Evolutionary conservation across 1,284 basidiomycete species (phyloP), one percentile per base, ranked within the genome.

Genomic region (Ustilago shanxiensis): DNA sequence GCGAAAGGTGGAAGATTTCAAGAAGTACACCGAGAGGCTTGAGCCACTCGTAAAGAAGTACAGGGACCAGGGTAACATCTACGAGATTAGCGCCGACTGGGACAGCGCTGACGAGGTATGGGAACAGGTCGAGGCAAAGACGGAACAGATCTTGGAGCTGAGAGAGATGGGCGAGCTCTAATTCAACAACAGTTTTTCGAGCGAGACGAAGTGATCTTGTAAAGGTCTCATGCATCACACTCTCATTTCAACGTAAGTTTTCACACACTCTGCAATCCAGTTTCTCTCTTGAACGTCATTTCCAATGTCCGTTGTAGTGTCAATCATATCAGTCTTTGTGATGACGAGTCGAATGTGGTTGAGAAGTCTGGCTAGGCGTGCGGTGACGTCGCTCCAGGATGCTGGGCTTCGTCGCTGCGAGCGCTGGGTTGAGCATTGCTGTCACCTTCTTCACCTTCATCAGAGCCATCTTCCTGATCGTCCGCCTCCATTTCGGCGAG

Each of bases 401-500:
- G 88, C 62, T 86, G 86, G 72, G 97, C 95, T 5, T 63, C 49
- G 6, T 54, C 62, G 9, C 62, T 49, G 3, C 60, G 63, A 10
- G 56, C 59, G 35, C 35, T 16, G 7, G 53, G 55, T 10, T 49
- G 62, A 18, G 53, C 59, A 14, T 71, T 44, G 7, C 24, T 45
- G 6, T 58, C 59, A 6, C 56, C 59, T 7, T 78, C 59, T 3
- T 22, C 62, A 10, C 53, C 60, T 10, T 49, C 66, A 13, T 60
- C 59, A 10, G 75, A 52, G 8, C 24, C 50, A 6, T 58, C 59
- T 5, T 60, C 55, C 9, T 78, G 55, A 3, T 28, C 39, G 26
- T 77, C 77, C 0, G 53, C 62, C 18, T 68, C 51, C 22, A 61
- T 59, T 44, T 74, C 72, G 24, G 62, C 70, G 11, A 73, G 70